Base-by-base conservation (phyloP, 2,329 filamentous ascomycete genomes). In the Reticulascus tulasneorum region DNA sequence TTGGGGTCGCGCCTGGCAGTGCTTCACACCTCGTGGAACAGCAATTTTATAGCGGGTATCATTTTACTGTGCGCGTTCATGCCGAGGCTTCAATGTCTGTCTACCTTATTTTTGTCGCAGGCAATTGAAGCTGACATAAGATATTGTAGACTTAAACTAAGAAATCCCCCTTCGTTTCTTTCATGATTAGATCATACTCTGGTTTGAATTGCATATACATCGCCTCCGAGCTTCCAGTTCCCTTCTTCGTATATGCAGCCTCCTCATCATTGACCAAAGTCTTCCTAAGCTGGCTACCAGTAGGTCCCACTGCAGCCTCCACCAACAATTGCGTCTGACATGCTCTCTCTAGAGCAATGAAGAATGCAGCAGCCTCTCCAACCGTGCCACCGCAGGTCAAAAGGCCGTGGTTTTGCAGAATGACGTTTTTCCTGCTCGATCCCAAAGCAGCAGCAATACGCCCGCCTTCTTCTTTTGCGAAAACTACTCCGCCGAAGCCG, bases 351-450 rank as follows among this genome's bases (percentile, higher is more conserved):
- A 86, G 67, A 5, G 79, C 59, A 4, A 76, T 77, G 52, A 85
- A 86, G 35, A 86, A 60, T 45, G 77, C 85, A 0, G 79, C 80
- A 0, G 83, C 82, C 57, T 86, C 83, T 44, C 84, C 83, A 4
- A 87, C 79, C 0, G 82, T 87, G 1, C 56, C 52, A 1, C 84
- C 83, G 0, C 82, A 77, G 0, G 81, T 85, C 26, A 87, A 54
- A 5, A 87, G 59, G 0, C 83, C 84, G 51, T 87, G 83, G 52
- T 86, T 87, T 47, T 79, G 67, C 24, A 86, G 55, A 31, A 86
- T 81, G 46, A 79, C 63, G 12, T 71, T 79, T 55, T 70, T 82
- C 40, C 72, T 75, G 0, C 63, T 56, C 1, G 46, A 39, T 0
- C 82, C 82, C 1, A 87, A 62, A 1, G 81, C 73, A 12, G 64